Evolutionary conservation across 805 yeast genomes (phyloP).

Genomic region (Hanseniaspora lachancei): DNA sequence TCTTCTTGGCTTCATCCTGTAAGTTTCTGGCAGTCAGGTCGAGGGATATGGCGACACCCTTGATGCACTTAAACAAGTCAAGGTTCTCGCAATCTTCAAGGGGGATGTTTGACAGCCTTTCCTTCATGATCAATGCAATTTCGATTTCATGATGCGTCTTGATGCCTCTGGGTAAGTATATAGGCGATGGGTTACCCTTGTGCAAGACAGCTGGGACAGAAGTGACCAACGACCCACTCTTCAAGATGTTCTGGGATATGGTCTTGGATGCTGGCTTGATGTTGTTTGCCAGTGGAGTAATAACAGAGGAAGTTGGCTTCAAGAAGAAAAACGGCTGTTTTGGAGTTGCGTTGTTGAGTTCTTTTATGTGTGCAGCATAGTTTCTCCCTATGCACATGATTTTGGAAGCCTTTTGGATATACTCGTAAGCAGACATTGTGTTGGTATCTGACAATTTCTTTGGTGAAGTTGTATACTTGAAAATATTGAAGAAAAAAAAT

Average conservation of each 20-base stretch:
- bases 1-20: slow-evolving; percentile 84
- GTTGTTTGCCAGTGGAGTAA: slow-evolving; percentile 35
- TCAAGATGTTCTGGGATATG: slow-evolving; percentile 12
- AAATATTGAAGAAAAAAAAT: background rate
- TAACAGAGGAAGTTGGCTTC: slow-evolving; percentile 72
- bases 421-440: slow-evolving; percentile 34
- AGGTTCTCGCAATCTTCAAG: slow-evolving; percentile 39
- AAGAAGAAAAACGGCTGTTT: slow-evolving; percentile 81
- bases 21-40: slow-evolving; percentile 94
- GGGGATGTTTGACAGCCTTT: slow-evolving; percentile 51
- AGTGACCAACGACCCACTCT: background rate
- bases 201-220: slow-evolving; percentile 13
- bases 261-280: background rate
- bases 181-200: slow-evolving; percentile 47
- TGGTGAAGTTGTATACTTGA: background rate
- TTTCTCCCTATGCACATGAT: slow-evolving; percentile 92
- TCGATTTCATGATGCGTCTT: slow-evolving; percentile 88
- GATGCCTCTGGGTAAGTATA: slow-evolving; percentile 69
- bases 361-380: slow-evolving; percentile 91
- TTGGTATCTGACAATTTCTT: background rate
- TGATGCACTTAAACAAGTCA: slow-evolving; percentile 47
- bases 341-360: slow-evolving; percentile 71
- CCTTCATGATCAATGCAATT: slow-evolving; percentile 63
- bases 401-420: slow-evolving; percentile 55
- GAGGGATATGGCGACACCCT: slow-evolving; percentile 77